Percentiles rank a stretch among this genome's conserved stretches.
Conservation (phyloP, 441 rosid genomes). For the Metrosideros polymorpha region DNA sequence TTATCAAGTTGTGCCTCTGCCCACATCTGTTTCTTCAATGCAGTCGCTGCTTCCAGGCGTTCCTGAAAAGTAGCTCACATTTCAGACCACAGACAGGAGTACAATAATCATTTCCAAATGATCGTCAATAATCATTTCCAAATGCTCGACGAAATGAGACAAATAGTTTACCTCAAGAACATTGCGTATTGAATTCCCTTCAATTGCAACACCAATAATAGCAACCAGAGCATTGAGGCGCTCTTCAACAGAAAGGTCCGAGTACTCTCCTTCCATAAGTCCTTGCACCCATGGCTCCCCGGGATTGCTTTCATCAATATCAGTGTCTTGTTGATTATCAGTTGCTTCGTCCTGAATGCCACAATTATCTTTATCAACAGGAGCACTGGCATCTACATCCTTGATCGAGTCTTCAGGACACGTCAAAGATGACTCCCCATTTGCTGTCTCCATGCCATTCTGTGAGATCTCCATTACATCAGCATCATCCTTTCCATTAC, state of each 20-base stretch:
- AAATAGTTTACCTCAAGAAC: slow-evolving; percentile 57
- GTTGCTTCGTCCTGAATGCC: slow-evolving; percentile 15
- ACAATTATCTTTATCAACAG: slow-evolving; percentile 25
- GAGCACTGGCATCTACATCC: slow-evolving; percentile 16
- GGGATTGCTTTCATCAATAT: slow-evolving; percentile 61
- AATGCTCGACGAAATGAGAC: background rate
- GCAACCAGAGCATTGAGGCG: slow-evolving; percentile 76
- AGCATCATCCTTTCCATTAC: slow-evolving; percentile 31
- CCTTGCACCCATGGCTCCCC: slow-evolving; percentile 86
- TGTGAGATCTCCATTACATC: slow-evolving; percentile 20
- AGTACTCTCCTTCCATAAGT: slow-evolving; percentile 72
- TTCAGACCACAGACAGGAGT: slow-evolving; percentile 9
- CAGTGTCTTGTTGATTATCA: slow-evolving; percentile 36
- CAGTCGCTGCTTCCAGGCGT: slow-evolving; percentile 80
- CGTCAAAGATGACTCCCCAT: slow-evolving; percentile 18
- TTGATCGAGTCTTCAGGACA: slow-evolving; percentile 19
- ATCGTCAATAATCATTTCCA: background rate
- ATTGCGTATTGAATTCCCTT: slow-evolving; percentile 60
- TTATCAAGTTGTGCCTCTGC: slow-evolving; percentile 87
- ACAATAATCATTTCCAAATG: background rate
- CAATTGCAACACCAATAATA: slow-evolving; percentile 57
- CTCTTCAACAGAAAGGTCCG: slow-evolving; percentile 69
- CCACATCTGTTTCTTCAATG: slow-evolving; percentile 89
- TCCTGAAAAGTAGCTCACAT: slow-evolving; percentile 38
- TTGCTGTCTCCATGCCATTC: slow-evolving; percentile 19